Percentiles rank a stretch among this genome's conserved stretches.
These are phyloP conservation scores for Fallopia convolvulus DNA, from an alignment of 148 eudicot species.

Conservation along the genomic window DNA sequence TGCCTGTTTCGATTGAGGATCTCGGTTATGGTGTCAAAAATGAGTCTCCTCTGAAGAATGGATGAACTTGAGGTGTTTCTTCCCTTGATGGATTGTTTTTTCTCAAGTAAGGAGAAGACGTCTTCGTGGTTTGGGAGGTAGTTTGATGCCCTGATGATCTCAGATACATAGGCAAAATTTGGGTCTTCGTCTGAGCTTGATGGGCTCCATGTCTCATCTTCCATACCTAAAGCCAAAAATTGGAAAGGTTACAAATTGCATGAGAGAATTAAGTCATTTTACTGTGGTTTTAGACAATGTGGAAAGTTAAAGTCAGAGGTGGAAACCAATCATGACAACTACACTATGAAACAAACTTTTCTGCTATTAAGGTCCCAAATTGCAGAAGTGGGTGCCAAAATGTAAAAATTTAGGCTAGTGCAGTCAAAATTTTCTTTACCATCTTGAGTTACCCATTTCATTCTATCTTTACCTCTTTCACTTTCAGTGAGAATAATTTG, in stretches of 20 bases:
- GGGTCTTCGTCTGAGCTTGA: conserved; percentile 27
- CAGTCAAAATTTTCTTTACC: no score
- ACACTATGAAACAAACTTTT: neutral
- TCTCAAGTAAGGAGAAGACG: conserved; percentile 44
- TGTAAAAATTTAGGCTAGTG: neutral
- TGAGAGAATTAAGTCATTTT: conserved; percentile 10
- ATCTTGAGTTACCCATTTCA: neutral
- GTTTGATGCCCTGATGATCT: conserved; percentile 53
- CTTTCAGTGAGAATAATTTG: neutral
- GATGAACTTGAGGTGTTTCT: conserved; percentile 29
- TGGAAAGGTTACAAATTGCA: neutral
- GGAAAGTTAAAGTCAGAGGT: neutral
- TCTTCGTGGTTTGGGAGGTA: conserved; percentile 49
- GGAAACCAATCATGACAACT: neutral
- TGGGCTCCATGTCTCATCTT: conserved; percentile 71
- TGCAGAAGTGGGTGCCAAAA: neutral
- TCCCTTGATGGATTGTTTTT: conserved; percentile 46
- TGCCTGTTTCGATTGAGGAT: conserved; percentile 44
- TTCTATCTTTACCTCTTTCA: neutral
- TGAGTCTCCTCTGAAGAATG: conserved; percentile 51
- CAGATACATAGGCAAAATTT: conserved; percentile 59
- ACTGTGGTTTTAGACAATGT: neutral
- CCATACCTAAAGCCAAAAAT: conserved; percentile 26
- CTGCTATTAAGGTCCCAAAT: neutral
- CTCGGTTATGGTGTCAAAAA: conserved; percentile 49